phyloP scores from a whole-genome alignment of 768 basidiomycete species.

The Mycena sanguinolenta region DNA sequence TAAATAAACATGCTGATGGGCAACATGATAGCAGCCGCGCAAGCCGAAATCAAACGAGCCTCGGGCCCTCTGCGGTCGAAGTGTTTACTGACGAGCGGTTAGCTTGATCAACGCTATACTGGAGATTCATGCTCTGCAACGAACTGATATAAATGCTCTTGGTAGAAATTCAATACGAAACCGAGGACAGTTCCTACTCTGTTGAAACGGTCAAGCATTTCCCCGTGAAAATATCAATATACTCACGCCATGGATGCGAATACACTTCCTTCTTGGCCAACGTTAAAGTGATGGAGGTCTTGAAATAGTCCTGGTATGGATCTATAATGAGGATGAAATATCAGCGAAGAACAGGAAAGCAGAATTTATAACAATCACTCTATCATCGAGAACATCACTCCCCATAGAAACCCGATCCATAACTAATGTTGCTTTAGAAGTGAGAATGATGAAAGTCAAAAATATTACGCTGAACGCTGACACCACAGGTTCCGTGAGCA shows the following conservation, averaged over 20 bases:
- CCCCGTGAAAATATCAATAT: background rate
- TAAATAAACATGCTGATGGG: conserved; percentile 76
- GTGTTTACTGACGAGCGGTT: conserved; percentile 40
- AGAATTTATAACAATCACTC: conserved; percentile 53
- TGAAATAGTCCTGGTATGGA: conserved; percentile 65
- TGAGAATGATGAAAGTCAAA: conserved; percentile 46
- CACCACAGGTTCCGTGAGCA: conserved; percentile 82
- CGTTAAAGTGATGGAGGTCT: conserved; percentile 62
- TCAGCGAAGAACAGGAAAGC: background rate
- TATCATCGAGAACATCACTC: conserved; percentile 77
- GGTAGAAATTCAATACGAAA: conserved; percentile 56
- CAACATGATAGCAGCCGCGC: conserved; percentile 60
- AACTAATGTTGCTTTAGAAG: conserved; percentile 57
- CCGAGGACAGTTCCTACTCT: conserved; percentile 63
- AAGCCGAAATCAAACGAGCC: conserved; percentile 67
- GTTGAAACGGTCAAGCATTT: conserved; percentile 13
- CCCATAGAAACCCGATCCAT: conserved; percentile 85
- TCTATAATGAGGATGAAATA: conserved; percentile 41
- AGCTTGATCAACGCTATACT: background rate
- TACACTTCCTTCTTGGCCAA: conserved; percentile 63
- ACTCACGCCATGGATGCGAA: conserved; percentile 62
- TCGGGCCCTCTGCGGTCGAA: conserved; percentile 52
- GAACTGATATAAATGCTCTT: conserved; percentile 61
- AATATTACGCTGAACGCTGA: conserved; percentile 72
- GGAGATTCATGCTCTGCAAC: conserved; percentile 30